Conservation (phyloP, 2,329 filamentous ascomycete genomes). For the Talaromyces sp. region DNA sequence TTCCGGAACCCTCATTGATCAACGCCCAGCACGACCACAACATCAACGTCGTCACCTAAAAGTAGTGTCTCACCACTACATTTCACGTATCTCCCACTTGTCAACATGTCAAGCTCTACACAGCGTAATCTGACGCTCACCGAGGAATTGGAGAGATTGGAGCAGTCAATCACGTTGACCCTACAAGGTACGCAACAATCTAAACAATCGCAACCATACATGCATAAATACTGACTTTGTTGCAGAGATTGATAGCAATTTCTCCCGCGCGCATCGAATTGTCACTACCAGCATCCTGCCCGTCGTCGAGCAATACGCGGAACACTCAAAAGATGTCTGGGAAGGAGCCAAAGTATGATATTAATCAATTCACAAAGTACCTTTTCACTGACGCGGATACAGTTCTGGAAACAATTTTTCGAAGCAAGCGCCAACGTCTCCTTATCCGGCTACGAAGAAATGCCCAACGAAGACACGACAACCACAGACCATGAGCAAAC, state of each 20-base stretch:
- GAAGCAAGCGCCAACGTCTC: slow-evolving; percentile 97
- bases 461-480: slow-evolving; percentile 56
- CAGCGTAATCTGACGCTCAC: slow-evolving; percentile 70
- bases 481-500: slow-evolving; percentile 46
- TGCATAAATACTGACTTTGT: not conserved
- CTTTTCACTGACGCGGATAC: slow-evolving; percentile 2
- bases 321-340: slow-evolving; percentile 92
- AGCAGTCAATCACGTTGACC: slow-evolving; percentile 94
- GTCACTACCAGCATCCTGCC: slow-evolving; percentile 91
- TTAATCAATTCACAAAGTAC: not conserved
- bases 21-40: not conserved
- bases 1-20: slow-evolving; percentile 24
- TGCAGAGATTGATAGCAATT: slow-evolving; percentile 95
- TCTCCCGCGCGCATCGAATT: slow-evolving; percentile 92
- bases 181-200: slow-evolving; percentile 70
- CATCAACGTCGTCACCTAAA: not conserved
- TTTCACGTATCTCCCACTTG: not conserved
- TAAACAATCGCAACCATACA: too few relatives aligned
- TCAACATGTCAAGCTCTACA: slow-evolving; percentile 33
- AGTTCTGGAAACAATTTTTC: slow-evolving; percentile 99
- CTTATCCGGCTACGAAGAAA: slow-evolving; percentile 87
- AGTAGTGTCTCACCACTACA: not conserved
- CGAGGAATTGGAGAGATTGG: slow-evolving; percentile 90
- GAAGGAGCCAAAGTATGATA: slow-evolving; percentile 78
- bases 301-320: slow-evolving; percentile 89